Percentiles rank a stretch among this genome's conserved stretches.
Evolutionary conservation across 768 basidiomycete genomes (phyloP).

Genomic region (Psilocybe cubensis): DNA sequence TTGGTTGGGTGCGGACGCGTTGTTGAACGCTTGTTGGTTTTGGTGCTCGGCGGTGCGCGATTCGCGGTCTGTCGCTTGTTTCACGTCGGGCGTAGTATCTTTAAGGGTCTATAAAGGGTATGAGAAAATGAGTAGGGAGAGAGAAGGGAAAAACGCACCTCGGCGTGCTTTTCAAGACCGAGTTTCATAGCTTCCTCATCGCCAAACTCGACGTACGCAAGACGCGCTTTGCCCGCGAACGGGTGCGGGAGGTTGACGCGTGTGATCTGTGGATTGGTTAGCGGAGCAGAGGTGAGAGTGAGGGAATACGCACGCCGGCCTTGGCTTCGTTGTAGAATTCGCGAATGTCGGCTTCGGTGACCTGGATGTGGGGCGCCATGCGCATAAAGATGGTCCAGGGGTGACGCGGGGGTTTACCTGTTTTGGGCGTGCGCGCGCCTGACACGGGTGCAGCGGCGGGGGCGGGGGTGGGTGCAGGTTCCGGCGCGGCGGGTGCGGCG

Average conservation of each 20-base stretch:
- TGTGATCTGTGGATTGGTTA: constrained; percentile 53
- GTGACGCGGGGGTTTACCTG: constrained; percentile 62
- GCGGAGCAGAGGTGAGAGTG: background rate
- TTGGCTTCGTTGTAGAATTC: constrained; percentile 80
- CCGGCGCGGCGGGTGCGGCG: constrained; percentile 29
- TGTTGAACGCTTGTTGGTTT: background rate
- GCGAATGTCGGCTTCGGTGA: constrained; percentile 66
- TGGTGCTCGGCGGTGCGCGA: constrained; percentile 39
- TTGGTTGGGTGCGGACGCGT: background rate
- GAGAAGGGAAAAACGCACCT: constrained; percentile 48
- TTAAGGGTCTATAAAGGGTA: constrained; percentile 61
- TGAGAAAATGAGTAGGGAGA: constrained; percentile 3
- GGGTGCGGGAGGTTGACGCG: constrained; percentile 61
- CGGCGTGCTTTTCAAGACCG: constrained; percentile 74
- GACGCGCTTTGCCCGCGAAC: constrained; percentile 53
- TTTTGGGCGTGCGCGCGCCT: constrained; percentile 75
- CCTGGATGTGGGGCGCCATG: constrained; percentile 46
- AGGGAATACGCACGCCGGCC: constrained; percentile 56
- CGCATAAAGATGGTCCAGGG: constrained; percentile 90
- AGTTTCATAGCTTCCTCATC: constrained; percentile 86
- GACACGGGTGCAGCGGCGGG: constrained; percentile 52
- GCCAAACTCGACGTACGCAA: constrained; percentile 90
- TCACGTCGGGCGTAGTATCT: constrained; percentile 66
- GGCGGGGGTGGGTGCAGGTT: constrained; percentile 27
- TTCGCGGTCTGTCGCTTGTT: constrained; percentile 68